Evolutionary conservation across 2,329 filamentous ascomycete species (phyloP), one percentile per base, ranked within the genome.

Genomic region (Cercospora zeae-maydis): DNA sequence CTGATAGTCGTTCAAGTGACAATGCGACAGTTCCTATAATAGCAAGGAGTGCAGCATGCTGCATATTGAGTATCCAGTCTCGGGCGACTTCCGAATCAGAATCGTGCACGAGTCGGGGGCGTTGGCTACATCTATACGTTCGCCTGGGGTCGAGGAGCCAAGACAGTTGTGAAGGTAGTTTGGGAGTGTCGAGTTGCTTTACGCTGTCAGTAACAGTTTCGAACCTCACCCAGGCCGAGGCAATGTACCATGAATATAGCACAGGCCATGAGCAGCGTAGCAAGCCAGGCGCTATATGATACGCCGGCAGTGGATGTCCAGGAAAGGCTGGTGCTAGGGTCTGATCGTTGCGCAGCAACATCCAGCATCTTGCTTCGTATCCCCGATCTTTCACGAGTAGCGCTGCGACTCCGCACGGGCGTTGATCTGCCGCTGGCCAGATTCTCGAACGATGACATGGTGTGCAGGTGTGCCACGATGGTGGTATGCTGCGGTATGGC

Each of bases 401-500:
- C 14, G 45, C 57, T 52, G 14, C 57, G 57, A 19, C 49, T 30
- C 10, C 57, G 30, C 16, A 27, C 30, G 11, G 42, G 49, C 3
- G 49, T 53, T 31, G 49, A 53, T 34, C n/a, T 7, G n/a, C 39
- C 30, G 19, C 27, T 49, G n/a, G 56, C 24, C 27, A 47, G 19
- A 5, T 42, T 47, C 31, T 58, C 56, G 27, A 24, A 33, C 8
- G 56, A 47, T 2, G 56, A 58, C 9, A 42, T 19, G 7, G 24
- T 27, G 39, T 58, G 56, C 19, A 58, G 39, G 33, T 58, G 56
- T 49, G 56, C 56, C n/a, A 49, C 39, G n/a, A 58, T 24, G n/a
- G 14, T 58, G 24, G 56, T 58, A 58, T 58, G 56, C 39, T 58
- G 56, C 13, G 56, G 56, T 49, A 58, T 58, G 14, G 56, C 37